Percentiles rank a stretch among this genome's conserved stretches.
Conservation (phyloP, 257 asterid species). For the Nicotiana attenuata region DNA sequence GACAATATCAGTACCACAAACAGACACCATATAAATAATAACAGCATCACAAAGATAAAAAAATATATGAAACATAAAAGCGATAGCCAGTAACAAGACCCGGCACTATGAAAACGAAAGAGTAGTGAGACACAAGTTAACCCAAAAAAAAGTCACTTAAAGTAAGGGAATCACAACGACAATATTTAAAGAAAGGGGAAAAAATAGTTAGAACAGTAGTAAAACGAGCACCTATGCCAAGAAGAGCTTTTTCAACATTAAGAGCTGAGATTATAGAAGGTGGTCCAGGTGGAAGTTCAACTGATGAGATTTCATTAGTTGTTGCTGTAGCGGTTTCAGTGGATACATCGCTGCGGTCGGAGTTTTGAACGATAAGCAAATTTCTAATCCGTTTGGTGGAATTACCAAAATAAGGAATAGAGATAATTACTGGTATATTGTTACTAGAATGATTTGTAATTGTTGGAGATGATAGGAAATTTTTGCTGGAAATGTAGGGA, state of each 20-base stretch:
- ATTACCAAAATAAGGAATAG: not conserved
- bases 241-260: slow-evolving; percentile 72
- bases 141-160: too few relatives aligned
- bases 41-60: too few relatives aligned
- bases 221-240: slow-evolving; percentile 52
- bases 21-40: too few relatives aligned
- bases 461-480: slow-evolving; percentile 7
- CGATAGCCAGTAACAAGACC: too few relatives aligned
- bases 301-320: slow-evolving; percentile 7
- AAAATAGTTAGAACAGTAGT: not conserved
- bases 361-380: slow-evolving; percentile 11
- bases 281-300: slow-evolving; percentile 37
- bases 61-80: too few relatives aligned
- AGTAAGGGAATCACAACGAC: too few relatives aligned
- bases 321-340: slow-evolving; percentile 16
- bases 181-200: not conserved
- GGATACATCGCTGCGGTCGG: slow-evolving; percentile 21
- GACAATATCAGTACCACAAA: too few relatives aligned
- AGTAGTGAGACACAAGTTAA: too few relatives aligned
- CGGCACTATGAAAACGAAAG: too few relatives aligned
- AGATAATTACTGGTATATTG: not conserved
- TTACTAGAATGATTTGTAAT: not conserved
- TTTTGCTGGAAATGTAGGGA: slow-evolving; percentile 18
- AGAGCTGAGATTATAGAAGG: slow-evolving; percentile 69
- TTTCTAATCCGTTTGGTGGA: slow-evolving; percentile 6